Evolutionary conservation across 1,139 yeast genomes (phyloP).

Genomic region (Pichia sp.): DNA sequence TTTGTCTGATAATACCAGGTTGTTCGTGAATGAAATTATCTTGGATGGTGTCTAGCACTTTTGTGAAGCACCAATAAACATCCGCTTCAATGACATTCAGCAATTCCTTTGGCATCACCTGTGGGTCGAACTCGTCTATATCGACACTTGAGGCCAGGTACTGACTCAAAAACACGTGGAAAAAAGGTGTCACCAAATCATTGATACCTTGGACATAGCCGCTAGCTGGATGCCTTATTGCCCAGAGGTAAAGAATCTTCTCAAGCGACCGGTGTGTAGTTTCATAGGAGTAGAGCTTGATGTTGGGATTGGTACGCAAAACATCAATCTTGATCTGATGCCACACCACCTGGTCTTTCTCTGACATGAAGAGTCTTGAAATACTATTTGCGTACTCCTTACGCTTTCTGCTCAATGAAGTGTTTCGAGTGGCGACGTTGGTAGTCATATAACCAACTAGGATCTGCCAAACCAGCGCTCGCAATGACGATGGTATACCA

Average conservation of each 20-base stretch:
- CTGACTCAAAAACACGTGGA: constrained; percentile 73
- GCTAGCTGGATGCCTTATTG: constrained; percentile 94
- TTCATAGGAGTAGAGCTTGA: constrained; percentile 60
- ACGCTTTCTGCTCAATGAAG: constrained; percentile 70
- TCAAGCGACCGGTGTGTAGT: constrained; percentile 75
- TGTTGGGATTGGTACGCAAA: constrained; percentile 87
- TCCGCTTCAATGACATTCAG: constrained; percentile 78
- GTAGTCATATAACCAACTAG: constrained; percentile 87
- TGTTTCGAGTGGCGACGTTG: constrained; percentile 64
- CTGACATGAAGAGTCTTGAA: constrained; percentile 44
- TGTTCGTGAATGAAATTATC: constrained; percentile 97
- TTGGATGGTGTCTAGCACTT: constrained; percentile 86
- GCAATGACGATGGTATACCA: constrained; percentile 76
- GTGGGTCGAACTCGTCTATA: constrained; percentile 56
- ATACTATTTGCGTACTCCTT: constrained; percentile 80
- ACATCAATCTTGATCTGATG: constrained; percentile 96
- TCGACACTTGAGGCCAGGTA: constrained; percentile 43
- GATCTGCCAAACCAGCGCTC: constrained; percentile 88
- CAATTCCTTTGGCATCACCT: constrained; percentile 46
- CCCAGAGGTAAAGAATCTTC: constrained; percentile 85
- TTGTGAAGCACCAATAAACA: constrained; percentile 92
- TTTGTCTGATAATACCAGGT: constrained; percentile 94
- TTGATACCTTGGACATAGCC: constrained; percentile 99
- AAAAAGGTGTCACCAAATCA: constrained; percentile 91
- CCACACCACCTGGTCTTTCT: constrained; percentile 75